Conservation (phyloP, 345 rosid genomes). For the Euphorbia tirucalli region DNA sequence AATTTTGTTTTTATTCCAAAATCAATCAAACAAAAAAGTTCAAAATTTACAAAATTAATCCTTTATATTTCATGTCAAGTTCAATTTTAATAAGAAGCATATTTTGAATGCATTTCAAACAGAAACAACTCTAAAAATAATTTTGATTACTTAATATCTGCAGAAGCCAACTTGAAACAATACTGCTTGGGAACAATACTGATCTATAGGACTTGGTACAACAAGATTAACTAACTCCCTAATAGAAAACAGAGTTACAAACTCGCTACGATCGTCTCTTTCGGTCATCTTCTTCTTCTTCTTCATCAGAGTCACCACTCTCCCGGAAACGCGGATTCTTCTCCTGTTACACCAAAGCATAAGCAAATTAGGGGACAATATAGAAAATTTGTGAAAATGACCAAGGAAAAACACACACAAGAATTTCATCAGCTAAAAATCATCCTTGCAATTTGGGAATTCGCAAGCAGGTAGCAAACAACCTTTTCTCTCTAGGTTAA, state of each 20-base stretch:
- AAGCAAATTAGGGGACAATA: neutral
- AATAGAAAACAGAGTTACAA: neutral
- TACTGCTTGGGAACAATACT: neutral
- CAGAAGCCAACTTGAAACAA: neutral
- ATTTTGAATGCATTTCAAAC: no score
- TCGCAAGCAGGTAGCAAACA: neutral
- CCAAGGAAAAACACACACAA: no score
- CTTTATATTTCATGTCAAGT: no score
- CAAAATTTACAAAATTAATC: no score
- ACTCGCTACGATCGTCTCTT: constrained; percentile 43
- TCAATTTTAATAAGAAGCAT: no score
- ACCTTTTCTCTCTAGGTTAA: neutral
- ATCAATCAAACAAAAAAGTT: no score
- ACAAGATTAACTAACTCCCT: neutral
- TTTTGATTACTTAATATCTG: neutral
- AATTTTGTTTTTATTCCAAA: no score
- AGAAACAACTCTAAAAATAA: no score
- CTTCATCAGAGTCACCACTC: constrained; percentile 93
- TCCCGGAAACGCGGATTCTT: constrained; percentile 98
- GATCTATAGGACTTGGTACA: neutral
- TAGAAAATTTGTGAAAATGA: neutral
- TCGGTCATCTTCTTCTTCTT: constrained; percentile 77
- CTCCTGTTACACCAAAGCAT: constrained; percentile 52
- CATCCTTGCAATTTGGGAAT: neutral
- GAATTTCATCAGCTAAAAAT: no score